Evolutionary conservation across 2,329 filamentous ascomycete genomes (phyloP).

Genomic region (Ceratocystis huliohia): DNA sequence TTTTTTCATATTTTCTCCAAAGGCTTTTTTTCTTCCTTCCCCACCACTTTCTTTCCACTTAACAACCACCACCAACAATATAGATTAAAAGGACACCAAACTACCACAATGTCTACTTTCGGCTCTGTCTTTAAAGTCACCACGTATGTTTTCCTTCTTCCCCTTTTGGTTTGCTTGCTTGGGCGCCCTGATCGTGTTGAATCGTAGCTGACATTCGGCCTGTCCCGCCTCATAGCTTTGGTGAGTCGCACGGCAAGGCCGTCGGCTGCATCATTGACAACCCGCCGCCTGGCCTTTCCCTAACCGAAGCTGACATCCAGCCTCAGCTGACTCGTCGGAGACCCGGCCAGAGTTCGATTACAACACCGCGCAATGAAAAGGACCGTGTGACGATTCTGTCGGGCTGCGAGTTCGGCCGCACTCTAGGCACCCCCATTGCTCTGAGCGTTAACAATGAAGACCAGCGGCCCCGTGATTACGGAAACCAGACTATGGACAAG

Average conservation of each 20-base stretch:
- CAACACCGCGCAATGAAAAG: constrained; percentile 85
- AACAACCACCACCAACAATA: constrained; percentile 17
- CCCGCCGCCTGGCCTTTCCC: constrained; percentile 72
- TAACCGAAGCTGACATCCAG: constrained; percentile 81
- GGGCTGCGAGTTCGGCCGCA: constrained; percentile 79
- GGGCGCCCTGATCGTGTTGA: background rate
- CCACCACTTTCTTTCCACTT: constrained; percentile 17
- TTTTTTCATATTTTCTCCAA: constrained; percentile 1
- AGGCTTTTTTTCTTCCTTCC: constrained; percentile 17
- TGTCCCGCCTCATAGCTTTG: constrained; percentile 30
- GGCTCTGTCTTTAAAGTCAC: constrained; percentile 71
- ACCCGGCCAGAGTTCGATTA: constrained; percentile 79
- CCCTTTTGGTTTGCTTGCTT: constrained; percentile 20
- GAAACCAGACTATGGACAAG: constrained; percentile 73
- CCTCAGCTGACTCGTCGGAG: constrained; percentile 84
- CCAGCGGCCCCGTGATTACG: constrained; percentile 85
- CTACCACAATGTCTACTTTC: constrained; percentile 66
- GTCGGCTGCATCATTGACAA: constrained; percentile 94
- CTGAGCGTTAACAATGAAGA: constrained; percentile 86
- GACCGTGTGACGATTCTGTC: constrained; percentile 87
- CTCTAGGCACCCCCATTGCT: constrained; percentile 79
- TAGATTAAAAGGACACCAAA: background rate
- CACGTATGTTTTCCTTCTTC: constrained; percentile 44
- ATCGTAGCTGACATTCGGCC: constrained; percentile 7
- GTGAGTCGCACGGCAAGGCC: constrained; percentile 71